Evolutionary conservation across 139 green algal genomes (phyloP), one percentile per base, ranked within the genome.

Genomic region (Klebsormidium nitens): DNA sequence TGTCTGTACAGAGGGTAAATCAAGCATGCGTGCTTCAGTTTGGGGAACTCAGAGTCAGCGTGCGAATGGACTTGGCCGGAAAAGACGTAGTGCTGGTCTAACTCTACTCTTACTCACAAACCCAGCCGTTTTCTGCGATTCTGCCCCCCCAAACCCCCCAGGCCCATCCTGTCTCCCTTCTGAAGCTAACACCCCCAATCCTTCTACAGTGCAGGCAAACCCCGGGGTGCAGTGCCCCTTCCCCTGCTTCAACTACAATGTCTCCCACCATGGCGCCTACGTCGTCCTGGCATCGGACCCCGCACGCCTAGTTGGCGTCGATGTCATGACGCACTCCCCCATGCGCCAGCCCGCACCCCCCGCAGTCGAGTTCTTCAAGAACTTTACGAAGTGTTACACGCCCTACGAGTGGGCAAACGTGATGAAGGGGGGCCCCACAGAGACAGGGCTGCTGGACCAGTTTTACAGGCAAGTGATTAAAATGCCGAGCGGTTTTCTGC

Each of bases 241-340:
- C 37, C 87, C 84, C 31, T 94, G 93, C 75, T 92, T 91, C 78
- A 95, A 95, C 61, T 95, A 88, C 75, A 95, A 93, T 59, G 86
- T 92, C 4, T 88, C 82, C 0, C 89, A 95, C 69, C 88, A 95
- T 74, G 89, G 89, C 0, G 72, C 91, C 59, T 94, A 84, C 64
- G 88, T 95, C 1, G 82, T 88, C 14, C 74, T 95, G 26, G 89
- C 84, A 1, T 75, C 71, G 1, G 89, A 95, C 59, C 75, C 81
- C 23, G 5, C 87, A 11, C 88, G 79, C 61, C 37, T 95, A 0
- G 84, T 78, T 65, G 89, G 89, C 14, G 84, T 91, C 14, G 89
- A 95, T 73, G 85, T 95, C 14, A 83, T 85, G 35, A 85, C 87
- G 5, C 89, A 89, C 11, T 75, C 82, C 34, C 72, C 86, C 48